phyloP scores from a whole-genome alignment of 495 filamentous ascomycete genomes.

The Trichocladium uniseriatum region DNA sequence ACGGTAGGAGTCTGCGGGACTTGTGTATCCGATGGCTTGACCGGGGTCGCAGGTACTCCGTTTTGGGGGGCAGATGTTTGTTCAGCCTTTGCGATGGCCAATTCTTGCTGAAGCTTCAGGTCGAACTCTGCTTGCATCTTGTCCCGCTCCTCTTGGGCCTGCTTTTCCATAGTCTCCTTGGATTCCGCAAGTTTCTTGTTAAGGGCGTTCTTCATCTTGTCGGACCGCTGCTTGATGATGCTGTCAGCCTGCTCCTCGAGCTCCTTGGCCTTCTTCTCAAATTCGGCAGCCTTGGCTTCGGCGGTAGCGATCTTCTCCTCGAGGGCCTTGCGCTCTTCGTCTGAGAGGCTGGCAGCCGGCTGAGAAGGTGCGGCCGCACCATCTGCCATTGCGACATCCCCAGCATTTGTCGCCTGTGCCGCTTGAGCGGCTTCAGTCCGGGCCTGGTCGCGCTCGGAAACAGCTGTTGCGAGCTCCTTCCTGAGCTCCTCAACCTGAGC shows the following conservation, averaged over 20 bases:
- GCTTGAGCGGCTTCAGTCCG: conserved; percentile 40
- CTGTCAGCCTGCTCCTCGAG: conserved; percentile 44
- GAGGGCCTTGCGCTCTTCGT: conserved; percentile 44
- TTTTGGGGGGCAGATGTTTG: conserved; percentile 28
- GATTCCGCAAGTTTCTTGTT: conserved; percentile 61
- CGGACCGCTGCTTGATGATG: conserved; percentile 55
- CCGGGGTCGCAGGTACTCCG: conserved; percentile 30
- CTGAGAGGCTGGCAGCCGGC: conserved; percentile 25
- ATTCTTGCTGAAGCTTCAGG: conserved; percentile 56
- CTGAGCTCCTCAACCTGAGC: conserved; percentile 40
- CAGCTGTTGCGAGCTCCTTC: conserved; percentile 32
- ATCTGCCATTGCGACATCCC: conserved; percentile 30
- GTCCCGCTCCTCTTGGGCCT: conserved; percentile 46
- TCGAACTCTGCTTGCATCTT: conserved; percentile 52
- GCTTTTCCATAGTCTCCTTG: conserved; percentile 35
- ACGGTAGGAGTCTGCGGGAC: conserved; percentile 26
- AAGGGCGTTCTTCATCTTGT: conserved; percentile 62
- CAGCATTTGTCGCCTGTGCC: conserved; percentile 28
- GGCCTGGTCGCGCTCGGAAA: conserved; percentile 39
- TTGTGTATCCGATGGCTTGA: conserved; percentile 19
- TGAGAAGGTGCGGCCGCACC: conserved; percentile 10
- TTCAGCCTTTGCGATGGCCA: conserved; percentile 45
- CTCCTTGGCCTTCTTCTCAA: conserved; percentile 44
- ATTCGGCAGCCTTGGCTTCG: conserved; percentile 44
- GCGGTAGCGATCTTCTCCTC: conserved; percentile 39